Conservation (phyloP, 345 rosid genomes). For the Brassica cretica region DNA sequence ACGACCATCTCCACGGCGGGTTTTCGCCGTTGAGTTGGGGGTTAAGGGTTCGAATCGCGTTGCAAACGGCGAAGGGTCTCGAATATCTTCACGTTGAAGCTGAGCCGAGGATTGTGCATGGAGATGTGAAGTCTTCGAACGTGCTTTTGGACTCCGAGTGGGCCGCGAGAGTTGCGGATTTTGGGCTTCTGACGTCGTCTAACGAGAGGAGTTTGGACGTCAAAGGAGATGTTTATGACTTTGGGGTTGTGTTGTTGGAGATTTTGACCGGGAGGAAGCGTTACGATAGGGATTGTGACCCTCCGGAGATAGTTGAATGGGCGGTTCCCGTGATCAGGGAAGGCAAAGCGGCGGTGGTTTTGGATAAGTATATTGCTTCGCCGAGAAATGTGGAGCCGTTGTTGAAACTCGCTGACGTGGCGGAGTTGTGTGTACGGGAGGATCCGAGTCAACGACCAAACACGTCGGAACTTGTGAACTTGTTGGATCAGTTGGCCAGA, state of each 20-base stretch:
- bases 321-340: constrained; percentile 63
- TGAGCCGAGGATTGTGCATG: constrained; percentile 62
- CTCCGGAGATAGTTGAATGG: constrained; percentile 73
- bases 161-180: constrained; percentile 86
- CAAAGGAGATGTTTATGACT: constrained; percentile 63
- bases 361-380: constrained; percentile 60
- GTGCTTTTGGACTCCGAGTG: constrained; percentile 82
- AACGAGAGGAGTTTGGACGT: constrained; percentile 54
- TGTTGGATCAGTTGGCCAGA: constrained; percentile 66
- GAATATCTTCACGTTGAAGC: constrained; percentile 83
- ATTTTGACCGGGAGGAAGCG: constrained; percentile 86
- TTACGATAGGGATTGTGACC: constrained; percentile 60
- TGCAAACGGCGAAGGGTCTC: constrained; percentile 83
- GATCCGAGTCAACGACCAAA: constrained; percentile 69
- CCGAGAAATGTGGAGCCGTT: constrained; percentile 87
- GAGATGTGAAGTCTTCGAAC: constrained; percentile 71
- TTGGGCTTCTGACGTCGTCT: constrained; percentile 64
- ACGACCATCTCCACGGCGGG: constrained; percentile 80
- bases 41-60: constrained; percentile 60
- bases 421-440: constrained; percentile 67
- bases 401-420: constrained; percentile 77
- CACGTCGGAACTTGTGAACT: constrained; percentile 58
- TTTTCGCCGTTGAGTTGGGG: constrained; percentile 74
- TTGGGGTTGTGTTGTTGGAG: constrained; percentile 77
- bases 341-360: constrained; percentile 63